A percentile compares a stretch with the other conserved stretches of the same genome.
Conservation (phyloP, 2,329 filamentous ascomycete genomes). For the Pseudogymnoascus sp. region DNA sequence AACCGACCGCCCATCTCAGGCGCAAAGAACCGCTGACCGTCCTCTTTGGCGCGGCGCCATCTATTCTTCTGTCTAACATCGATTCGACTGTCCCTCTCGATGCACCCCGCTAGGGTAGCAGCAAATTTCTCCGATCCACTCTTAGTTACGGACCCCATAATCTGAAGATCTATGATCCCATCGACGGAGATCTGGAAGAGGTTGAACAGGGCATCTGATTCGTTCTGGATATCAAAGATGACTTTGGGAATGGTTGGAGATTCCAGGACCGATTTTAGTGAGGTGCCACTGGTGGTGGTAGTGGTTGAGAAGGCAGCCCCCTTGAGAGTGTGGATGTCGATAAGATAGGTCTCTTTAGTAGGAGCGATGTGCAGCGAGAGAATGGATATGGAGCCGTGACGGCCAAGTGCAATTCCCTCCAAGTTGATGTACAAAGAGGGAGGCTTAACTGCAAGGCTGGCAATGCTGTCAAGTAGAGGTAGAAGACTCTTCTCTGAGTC, state of each 20-base stretch:
- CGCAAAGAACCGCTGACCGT: constrained; percentile 33
- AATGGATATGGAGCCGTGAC: constrained; percentile 37
- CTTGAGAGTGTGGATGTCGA: constrained; percentile 36
- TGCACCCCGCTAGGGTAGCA: constrained; percentile 34
- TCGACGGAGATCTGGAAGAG: constrained; percentile 37
- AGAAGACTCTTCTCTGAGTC: constrained; percentile 12
- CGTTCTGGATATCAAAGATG: constrained; percentile 52
- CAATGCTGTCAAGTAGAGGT: constrained; percentile 11
- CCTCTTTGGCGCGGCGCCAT: constrained; percentile 33
- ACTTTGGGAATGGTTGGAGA: constrained; percentile 38
- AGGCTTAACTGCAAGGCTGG: constrained; percentile 11
- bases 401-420: constrained; percentile 36
- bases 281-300: constrained; percentile 21
- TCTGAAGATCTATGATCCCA: constrained; percentile 46
- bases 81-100: constrained; percentile 24
- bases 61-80: constrained; percentile 11
- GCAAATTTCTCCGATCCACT: constrained; percentile 20
- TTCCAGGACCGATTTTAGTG: constrained; percentile 40
- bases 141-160: constrained; percentile 45
- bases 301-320: constrained; percentile 29
- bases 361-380: constrained; percentile 31
- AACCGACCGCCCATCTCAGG: constrained; percentile 38
- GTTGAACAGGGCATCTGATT: constrained; percentile 47
- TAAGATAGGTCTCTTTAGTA: constrained; percentile 28
- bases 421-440: constrained; percentile 38